Percentiles rank a stretch among this genome's conserved stretches.
Conservation (phyloP, 2,329 filamentous ascomycete genomes). For the Phialocephala subalpina region DNA sequence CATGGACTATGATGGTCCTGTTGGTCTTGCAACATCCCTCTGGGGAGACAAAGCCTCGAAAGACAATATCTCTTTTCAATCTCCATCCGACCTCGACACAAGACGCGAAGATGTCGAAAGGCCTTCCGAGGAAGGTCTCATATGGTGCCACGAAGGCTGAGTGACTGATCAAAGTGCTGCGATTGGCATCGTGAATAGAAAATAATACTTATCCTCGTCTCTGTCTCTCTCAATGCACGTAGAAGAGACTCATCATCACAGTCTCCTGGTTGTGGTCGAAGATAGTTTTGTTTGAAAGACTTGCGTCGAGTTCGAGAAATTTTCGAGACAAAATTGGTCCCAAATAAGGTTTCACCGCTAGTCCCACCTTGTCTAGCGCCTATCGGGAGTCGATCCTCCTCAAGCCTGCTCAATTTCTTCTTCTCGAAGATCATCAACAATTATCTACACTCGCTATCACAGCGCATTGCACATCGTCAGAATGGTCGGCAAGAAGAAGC, state of each 20-base stretch:
- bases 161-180: slow-evolving; percentile 52
- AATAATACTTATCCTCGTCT: neutral
- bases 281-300: neutral
- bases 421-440: slow-evolving; percentile 13
- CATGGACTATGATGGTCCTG: slow-evolving; percentile 63
- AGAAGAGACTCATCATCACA: neutral
- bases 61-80: slow-evolving; percentile 46
- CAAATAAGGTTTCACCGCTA: slow-evolving; percentile 14
- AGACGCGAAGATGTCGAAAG: slow-evolving; percentile 54
- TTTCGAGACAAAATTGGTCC: slow-evolving; percentile 3
- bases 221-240: neutral
- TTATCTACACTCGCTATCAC: neutral
- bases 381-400: slow-evolving; percentile 11
- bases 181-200: slow-evolving; percentile 5
- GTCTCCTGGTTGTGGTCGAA: neutral
- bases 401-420: slow-evolving; percentile 7
- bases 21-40: slow-evolving; percentile 56
- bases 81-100: slow-evolving; percentile 52
- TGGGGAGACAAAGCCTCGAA: slow-evolving; percentile 45
- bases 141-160: slow-evolving; percentile 50
- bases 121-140: slow-evolving; percentile 54
- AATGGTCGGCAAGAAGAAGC: slow-evolving; percentile 89
- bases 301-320: neutral
- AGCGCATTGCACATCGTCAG: slow-evolving; percentile 22
- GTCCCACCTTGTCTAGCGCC: neutral